Conservation (phyloP, 805 yeast species). For the Kuraishia hungarica region DNA sequence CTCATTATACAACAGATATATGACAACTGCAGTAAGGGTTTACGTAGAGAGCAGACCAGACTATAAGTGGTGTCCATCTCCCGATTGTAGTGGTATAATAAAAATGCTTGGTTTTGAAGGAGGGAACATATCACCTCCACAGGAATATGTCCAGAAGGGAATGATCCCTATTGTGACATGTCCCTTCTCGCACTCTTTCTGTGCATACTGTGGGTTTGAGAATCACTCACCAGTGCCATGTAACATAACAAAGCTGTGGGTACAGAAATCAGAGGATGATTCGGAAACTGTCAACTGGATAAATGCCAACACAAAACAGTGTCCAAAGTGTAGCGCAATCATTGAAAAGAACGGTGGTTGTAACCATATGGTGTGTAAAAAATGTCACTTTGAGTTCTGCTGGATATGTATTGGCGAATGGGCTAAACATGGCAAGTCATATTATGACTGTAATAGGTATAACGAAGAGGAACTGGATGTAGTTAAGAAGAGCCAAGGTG, state of each 20-base stretch:
- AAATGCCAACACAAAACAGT: constrained; percentile 70
- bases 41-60: constrained; percentile 44
- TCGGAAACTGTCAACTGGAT: constrained; percentile 88
- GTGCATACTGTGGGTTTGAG: constrained; percentile 66
- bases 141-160: constrained; percentile 15
- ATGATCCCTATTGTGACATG: constrained; percentile 67
- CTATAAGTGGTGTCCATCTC: constrained; percentile 77
- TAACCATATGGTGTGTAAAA: constrained; percentile 87
- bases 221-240: constrained; percentile 88
- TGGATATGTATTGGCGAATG: constrained; percentile 87
- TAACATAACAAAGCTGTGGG: constrained; percentile 59
- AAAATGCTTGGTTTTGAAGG: constrained; percentile 23
- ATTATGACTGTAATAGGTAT: constrained; percentile 61
- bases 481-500: constrained; percentile 29
- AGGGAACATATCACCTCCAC: constrained; percentile 14
- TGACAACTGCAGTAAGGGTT: constrained; percentile 34
- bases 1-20: constrained; percentile 25
- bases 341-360: constrained; percentile 97
- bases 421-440: constrained; percentile 55
- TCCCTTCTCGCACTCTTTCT: constrained; percentile 57
- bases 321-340: constrained; percentile 72
- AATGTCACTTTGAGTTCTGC: constrained; percentile 76
- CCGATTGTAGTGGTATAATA: constrained; percentile 66
- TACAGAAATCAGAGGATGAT: constrained; percentile 73
- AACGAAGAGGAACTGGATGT: constrained; percentile 32